A percentile compares a stretch with the other conserved stretches of the same genome.
Evolutionary conservation across 768 basidiomycete genomes (phyloP).

Genomic region (Leccinum obscurum): DNA sequence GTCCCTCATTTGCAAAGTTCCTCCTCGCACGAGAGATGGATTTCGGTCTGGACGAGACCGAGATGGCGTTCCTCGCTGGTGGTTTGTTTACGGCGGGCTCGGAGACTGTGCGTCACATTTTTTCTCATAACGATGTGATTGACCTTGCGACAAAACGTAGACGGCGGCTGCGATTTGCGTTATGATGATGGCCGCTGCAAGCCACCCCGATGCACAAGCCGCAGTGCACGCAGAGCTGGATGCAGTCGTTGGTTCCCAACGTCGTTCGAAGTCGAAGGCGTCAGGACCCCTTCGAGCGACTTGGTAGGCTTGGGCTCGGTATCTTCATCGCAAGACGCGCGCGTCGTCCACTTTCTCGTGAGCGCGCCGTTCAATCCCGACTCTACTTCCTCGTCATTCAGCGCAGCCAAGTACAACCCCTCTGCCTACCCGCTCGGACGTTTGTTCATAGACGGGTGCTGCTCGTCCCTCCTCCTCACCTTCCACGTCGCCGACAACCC

Average conservation of each 20-base stretch:
- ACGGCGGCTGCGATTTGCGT: constrained; percentile 53
- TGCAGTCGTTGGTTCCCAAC: constrained; percentile 40
- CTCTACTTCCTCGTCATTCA: constrained; percentile 50
- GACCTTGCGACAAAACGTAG: constrained; percentile 31
- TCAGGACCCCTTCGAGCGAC: constrained; percentile 20
- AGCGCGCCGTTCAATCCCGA: constrained; percentile 80
- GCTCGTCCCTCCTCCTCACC: too few relatives aligned
- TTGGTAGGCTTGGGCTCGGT: constrained; percentile 16
- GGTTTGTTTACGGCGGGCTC: constrained; percentile 58
- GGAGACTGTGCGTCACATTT: constrained; percentile 40
- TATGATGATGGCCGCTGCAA: constrained; percentile 47
- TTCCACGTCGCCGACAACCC: too few relatives aligned
- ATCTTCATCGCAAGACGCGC: constrained; percentile 38
- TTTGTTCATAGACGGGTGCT: constrained; percentile 84
- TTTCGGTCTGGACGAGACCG: constrained; percentile 50
- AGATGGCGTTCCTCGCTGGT: constrained; percentile 59
- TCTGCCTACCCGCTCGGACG: constrained; percentile 73
- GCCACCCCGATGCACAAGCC: constrained; percentile 48
- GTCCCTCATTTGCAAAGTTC: constrained; percentile 52
- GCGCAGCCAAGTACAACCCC: constrained; percentile 72
- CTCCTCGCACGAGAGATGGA: constrained; percentile 51
- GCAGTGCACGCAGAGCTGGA: constrained; percentile 54
- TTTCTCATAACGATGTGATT: not conserved
- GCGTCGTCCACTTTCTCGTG: constrained; percentile 77
- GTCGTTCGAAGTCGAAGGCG: constrained; percentile 31